Evolutionary conservation across 2,329 filamentous ascomycete genomes (phyloP).

Genomic region (Trichoderma guizhouense): DNA sequence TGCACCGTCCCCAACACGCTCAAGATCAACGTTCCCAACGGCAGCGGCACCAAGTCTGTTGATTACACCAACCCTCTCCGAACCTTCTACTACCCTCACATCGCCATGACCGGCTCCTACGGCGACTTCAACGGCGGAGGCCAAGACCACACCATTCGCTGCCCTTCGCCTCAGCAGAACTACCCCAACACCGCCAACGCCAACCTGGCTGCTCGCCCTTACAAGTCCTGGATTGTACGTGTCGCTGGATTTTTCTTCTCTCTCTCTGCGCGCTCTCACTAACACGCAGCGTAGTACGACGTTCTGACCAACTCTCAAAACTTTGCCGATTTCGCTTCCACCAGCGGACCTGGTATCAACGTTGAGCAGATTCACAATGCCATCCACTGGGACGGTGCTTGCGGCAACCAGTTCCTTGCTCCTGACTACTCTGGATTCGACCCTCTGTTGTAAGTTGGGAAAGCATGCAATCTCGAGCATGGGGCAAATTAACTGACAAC

Average conservation of each 20-base stretch:
- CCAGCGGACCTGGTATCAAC: slow-evolving; percentile 36
- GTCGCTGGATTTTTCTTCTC: neutral
- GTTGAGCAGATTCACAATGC: slow-evolving; percentile 43
- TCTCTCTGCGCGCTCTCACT: neutral
- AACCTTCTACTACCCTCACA: slow-evolving; percentile 47
- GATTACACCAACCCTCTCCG: slow-evolving; percentile 51
- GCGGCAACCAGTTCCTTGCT: slow-evolving; percentile 41
- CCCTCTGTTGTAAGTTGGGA: slow-evolving; percentile 39
- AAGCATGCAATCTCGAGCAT: neutral
- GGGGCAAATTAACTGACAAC: neutral
- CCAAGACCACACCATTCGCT: slow-evolving; percentile 40
- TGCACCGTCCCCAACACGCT: slow-evolving; percentile 36
- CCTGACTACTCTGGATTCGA: slow-evolving; percentile 44
- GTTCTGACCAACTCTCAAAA: slow-evolving; percentile 36
- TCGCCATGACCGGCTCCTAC: slow-evolving; percentile 37
- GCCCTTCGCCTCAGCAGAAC: slow-evolving; percentile 32
- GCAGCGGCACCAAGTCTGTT: slow-evolving; percentile 28
- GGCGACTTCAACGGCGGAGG: slow-evolving; percentile 31
- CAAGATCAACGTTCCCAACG: slow-evolving; percentile 41
- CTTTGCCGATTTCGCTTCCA: slow-evolving; percentile 36
- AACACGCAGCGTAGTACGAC: slow-evolving; percentile 37
- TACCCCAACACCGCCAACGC: slow-evolving; percentile 41
- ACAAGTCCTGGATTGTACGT: slow-evolving; percentile 43
- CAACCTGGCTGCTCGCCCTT: slow-evolving; percentile 30
- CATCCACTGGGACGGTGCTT: slow-evolving; percentile 41